Base-by-base conservation (phyloP, 2,329 filamentous ascomycete species). In the Epichloe hybrida region DNA sequence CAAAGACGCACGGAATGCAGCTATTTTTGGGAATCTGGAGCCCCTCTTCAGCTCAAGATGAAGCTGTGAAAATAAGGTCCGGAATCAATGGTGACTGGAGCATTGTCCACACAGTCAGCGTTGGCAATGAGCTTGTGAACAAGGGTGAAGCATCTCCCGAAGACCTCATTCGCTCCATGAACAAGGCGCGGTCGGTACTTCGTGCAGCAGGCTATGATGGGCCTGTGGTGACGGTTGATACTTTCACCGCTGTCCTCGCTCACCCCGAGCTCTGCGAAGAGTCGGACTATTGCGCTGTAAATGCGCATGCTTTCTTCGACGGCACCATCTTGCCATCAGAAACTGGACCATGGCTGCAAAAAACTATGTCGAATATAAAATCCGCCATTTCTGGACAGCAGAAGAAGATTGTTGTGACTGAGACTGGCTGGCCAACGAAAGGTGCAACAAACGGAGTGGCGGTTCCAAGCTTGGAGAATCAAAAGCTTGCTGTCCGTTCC, bases 271-370 rank as follows among this genome's bases (percentile, higher is more conserved):
- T 95, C 46, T 94, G 88, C 68, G 65, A 80, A 27, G 74, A 72
- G 44, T 86, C 84, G 1, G 88, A 94, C 61, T 87, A 86, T 69
- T 88, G 83, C 60, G 85, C 87, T 13, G 78, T 84, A 63, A 95
- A 95, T 67, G 79, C 81, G 57, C 88, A 95, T 66, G 79, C 88
- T 12, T 95, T 89, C 75, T 95, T 93, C 65, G 85, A 94, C 58
- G 66, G 72, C 3, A 78, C 76, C 45, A 76, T 77, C 27, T 64
- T 66, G 2, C 77, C 87, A 1, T 66, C 70, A 1, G 66, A 78
- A 35, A 81, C 88, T 2, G 88, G 88, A 3, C 58, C 64, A 0
- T 95, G 88, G 65, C 77, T 89, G 39, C 65, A 72, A 39, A 69
- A 72, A 27, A 80, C 83, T 55, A 75, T 79, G 31, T 54, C 60